Conservation (phyloP, 805 yeast genomes). For the Candida bentonensis region DNA sequence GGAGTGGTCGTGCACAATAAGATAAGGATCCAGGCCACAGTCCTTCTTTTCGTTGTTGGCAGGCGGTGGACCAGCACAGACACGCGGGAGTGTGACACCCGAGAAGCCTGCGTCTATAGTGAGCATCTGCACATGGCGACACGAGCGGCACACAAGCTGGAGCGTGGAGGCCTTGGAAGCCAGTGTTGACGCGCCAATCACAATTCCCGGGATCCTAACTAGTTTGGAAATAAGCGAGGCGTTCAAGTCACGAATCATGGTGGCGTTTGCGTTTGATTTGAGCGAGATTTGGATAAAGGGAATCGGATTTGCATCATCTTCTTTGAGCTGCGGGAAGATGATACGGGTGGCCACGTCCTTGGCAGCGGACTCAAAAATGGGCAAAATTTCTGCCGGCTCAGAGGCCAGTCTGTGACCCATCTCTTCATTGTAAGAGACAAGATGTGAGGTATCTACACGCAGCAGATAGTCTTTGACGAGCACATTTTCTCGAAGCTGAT, state of each 20-base stretch:
- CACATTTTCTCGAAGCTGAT: slow-evolving; percentile 77
- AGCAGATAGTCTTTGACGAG: slow-evolving; percentile 60
- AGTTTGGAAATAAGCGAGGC: slow-evolving; percentile 82
- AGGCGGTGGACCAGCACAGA: slow-evolving; percentile 47
- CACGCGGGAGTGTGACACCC: slow-evolving; percentile 49
- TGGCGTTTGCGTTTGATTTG: slow-evolving; percentile 54
- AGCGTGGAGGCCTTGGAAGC: slow-evolving; percentile 76
- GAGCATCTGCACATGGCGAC: slow-evolving; percentile 65
- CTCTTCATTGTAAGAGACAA: slow-evolving; percentile 80
- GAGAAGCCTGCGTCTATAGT: slow-evolving; percentile 58
- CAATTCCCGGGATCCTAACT: slow-evolving; percentile 82
- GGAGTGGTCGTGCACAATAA: slow-evolving; percentile 86
- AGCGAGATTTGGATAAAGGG: slow-evolving; percentile 78
- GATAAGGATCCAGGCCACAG: slow-evolving; percentile 89
- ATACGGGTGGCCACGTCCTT: slow-evolving; percentile 62
- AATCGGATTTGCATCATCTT: slow-evolving; percentile 25
- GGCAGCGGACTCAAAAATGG: slow-evolving; percentile 55
- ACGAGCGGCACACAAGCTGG: slow-evolving; percentile 73
- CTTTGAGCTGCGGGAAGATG: slow-evolving; percentile 13
- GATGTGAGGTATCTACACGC: slow-evolving; percentile 67
- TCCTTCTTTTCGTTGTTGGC: slow-evolving; percentile 29
- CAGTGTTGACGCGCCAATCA: slow-evolving; percentile 81
- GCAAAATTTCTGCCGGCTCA: slow-evolving; percentile 79
- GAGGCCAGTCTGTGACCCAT: slow-evolving; percentile 71
- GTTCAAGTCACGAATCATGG: slow-evolving; percentile 68